Evolutionary conservation across 2,329 filamentous ascomycete species (phyloP).

Genomic region (Aschersonia sp.): DNA sequence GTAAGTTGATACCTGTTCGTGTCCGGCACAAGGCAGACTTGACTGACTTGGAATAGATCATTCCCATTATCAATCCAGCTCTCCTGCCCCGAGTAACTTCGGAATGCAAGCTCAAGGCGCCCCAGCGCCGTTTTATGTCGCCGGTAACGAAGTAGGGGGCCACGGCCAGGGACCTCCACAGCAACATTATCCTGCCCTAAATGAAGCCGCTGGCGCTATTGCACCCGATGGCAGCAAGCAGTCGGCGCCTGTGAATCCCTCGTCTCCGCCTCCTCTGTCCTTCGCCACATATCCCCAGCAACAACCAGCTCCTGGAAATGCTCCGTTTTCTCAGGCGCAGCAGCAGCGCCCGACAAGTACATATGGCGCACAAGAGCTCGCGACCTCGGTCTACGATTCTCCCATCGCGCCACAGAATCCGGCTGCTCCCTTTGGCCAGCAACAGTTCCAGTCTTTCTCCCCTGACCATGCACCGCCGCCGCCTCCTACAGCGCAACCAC

Average conservation of each 20-base stretch:
- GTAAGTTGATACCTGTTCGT: slow-evolving; percentile 6
- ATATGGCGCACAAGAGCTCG: slow-evolving; percentile 63
- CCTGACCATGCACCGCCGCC: slow-evolving; percentile 23
- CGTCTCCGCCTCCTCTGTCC: slow-evolving; percentile 31
- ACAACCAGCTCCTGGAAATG: slow-evolving; percentile 10
- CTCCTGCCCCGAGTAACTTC: slow-evolving; percentile 31
- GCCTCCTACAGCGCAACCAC: slow-evolving; percentile 16
- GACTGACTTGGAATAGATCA: slow-evolving; percentile 20
- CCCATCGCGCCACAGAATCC: slow-evolving; percentile 43
- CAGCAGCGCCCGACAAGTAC: slow-evolving; percentile 50
- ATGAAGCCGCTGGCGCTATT: slow-evolving; percentile 32
- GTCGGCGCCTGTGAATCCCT: slow-evolving; percentile 24
- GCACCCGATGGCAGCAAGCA: background rate
- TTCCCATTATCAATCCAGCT: slow-evolving; percentile 29
- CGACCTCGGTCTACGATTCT: slow-evolving; percentile 65
- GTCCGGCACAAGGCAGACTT: no score
- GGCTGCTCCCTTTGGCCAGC: slow-evolving; percentile 12
- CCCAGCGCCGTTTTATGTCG: slow-evolving; percentile 51
- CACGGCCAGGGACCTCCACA: slow-evolving; percentile 21
- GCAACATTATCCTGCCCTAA: slow-evolving; percentile 33
- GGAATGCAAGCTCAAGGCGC: slow-evolving; percentile 34
- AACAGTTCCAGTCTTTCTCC: slow-evolving; percentile 28
- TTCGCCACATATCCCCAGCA: slow-evolving; percentile 29
- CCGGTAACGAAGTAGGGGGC: slow-evolving; percentile 39
- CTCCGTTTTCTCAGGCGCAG: slow-evolving; percentile 22